These are phyloP conservation scores for Allium sativum DNA, from an alignment of 106 monocot species.

Conservation along the genomic window DNA sequence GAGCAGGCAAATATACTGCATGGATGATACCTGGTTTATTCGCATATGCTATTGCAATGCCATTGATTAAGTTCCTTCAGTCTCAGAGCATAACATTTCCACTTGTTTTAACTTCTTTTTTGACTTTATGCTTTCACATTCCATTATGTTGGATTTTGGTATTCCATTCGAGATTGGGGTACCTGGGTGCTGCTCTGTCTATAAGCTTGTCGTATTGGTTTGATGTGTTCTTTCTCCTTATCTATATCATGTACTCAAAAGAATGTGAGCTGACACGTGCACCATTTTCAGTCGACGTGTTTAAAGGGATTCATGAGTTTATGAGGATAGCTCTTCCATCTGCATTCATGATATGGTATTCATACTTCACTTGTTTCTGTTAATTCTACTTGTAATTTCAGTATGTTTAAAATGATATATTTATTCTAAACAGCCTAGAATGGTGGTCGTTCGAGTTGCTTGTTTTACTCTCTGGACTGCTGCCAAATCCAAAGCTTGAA, in stretches of 20 bases:
- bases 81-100: conserved; percentile 54
- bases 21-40: conserved; percentile 49
- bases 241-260: conserved; percentile 38
- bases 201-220: conserved; percentile 49
- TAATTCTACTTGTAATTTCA: no score
- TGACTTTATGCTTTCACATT: conserved; percentile 36
- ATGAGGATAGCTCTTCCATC: conserved; percentile 49
- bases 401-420: no score
- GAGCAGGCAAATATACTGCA: conserved; percentile 39
- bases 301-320: conserved; percentile 29
- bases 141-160: conserved; percentile 73
- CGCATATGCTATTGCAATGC: conserved; percentile 32
- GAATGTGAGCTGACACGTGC: conserved; percentile 39
- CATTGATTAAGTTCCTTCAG: conserved; percentile 51
- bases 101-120: conserved; percentile 28
- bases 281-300: conserved; percentile 36
- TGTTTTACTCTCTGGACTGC: conserved; percentile 25
- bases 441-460: conserved; percentile 30
- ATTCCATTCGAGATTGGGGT: conserved; percentile 42
- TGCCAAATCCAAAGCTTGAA: conserved; percentile 31
- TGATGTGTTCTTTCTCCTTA: conserved; percentile 31
- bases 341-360: conserved; percentile 64
- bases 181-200: conserved; percentile 63
- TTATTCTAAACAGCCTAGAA: conserved; percentile 22
- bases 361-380: background rate